Conservation (phyloP, 1,284 basidiomycete species). For the Mycosarcoma mackinlayi region DNA sequence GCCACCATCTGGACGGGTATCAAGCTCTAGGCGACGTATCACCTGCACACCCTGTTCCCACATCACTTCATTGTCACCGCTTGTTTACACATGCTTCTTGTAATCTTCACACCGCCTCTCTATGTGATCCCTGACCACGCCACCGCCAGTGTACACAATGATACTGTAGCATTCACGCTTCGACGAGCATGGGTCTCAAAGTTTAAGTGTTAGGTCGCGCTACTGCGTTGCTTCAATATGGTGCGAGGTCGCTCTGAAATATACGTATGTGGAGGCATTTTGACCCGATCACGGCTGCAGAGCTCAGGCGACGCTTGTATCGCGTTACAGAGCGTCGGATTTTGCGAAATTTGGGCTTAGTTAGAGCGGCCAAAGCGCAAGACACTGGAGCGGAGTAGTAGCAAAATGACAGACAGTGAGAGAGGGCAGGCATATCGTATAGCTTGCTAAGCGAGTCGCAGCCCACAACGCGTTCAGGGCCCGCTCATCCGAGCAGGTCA, state of each 20-base stretch:
- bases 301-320: neutral
- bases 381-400: neutral
- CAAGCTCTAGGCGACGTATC: conserved; percentile 38
- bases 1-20: conserved; percentile 66
- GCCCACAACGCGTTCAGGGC: conserved; percentile 21
- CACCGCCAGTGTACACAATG: no score
- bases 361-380: conserved; percentile 3
- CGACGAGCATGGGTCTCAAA: no score
- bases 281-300: conserved; percentile 8
- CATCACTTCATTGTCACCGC: neutral
- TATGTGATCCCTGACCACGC: no score
- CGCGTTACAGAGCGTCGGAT: conserved; percentile 1
- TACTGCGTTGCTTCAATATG: no score
- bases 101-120: no score
- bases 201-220: no score
- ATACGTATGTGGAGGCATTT: conserved; percentile 8
- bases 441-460: neutral
- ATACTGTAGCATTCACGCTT: no score
- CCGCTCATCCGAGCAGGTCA: conserved; percentile 7
- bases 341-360: neutral
- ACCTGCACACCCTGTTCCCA: conserved; percentile 21
- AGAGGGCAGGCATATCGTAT: neutral
- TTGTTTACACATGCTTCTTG: neutral
- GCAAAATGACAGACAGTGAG: neutral
- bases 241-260: no score